phyloP scores from a whole-genome alignment of 1,284 basidiomycete genomes.

The Mycosarcoma mackinlayi region DNA sequence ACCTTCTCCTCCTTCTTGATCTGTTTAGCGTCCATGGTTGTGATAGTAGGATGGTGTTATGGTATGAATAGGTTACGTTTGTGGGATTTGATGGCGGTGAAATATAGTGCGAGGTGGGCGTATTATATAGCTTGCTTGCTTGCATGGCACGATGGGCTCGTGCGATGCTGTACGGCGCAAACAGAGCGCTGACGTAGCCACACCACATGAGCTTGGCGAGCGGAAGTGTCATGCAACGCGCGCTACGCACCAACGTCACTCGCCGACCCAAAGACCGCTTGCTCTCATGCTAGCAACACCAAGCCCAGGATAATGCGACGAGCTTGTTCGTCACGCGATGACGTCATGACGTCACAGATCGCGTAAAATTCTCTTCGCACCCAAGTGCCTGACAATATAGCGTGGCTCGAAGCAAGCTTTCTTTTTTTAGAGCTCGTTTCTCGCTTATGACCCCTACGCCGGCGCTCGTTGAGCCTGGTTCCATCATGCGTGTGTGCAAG shows the following conservation, averaged over 20 bases:
- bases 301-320: too few species aligned
- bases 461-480: too few species aligned
- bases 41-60: background rate
- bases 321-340: conserved; percentile 13
- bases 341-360: conserved; percentile 42
- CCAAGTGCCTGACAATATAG: too few species aligned
- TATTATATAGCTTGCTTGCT: background rate
- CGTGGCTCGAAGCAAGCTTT: too few species aligned
- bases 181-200: background rate
- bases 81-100: background rate
- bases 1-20: conserved; percentile 43
- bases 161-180: background rate
- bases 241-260: background rate
- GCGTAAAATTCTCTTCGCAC: background rate
- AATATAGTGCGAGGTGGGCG: background rate
- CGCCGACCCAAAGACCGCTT: too few species aligned
- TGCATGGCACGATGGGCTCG: background rate
- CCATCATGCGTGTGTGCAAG: too few species aligned
- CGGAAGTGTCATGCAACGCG: background rate
- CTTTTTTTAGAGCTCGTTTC: conserved; percentile 23
- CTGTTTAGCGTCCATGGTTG: conserved; percentile 35
- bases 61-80: too few species aligned
- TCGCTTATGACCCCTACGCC: background rate
- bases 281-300: too few species aligned
- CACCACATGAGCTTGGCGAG: background rate